Evolutionary conservation across 2,329 filamentous ascomycete species (phyloP), one percentile per base, ranked within the genome.

Genomic region (Aspergillus tanneri): DNA sequence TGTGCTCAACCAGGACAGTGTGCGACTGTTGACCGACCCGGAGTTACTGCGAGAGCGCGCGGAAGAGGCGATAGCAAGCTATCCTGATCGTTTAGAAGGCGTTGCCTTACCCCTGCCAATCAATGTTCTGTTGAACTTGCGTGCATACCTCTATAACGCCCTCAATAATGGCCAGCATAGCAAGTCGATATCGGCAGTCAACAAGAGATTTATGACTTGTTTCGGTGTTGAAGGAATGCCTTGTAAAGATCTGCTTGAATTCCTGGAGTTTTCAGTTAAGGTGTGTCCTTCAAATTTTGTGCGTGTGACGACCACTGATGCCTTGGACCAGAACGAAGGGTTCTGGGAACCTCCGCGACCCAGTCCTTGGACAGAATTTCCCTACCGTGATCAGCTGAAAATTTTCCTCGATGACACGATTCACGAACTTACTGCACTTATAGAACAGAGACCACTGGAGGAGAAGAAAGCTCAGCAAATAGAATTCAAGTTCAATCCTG

Each of bases 171-270:
- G 67, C 5, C 72, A 76, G 38, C 74, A 73, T 25, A 78, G 75
- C 56, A 76, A 77, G 54, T 66, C 72, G 36, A 83, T 87, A 56
- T 77, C 78, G 4, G 70, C 77, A 6, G 66, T 77, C 12, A 87
- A 88, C 60, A 83, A 84, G 61, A 79, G 80, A 47, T 88, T 86
- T 55, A 72, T 81, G 57, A 74, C 81, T 52, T 78, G 78, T 2
- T 85, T 87, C 63, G 84, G 82, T 8, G 69, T 77, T 34, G 81
- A 85, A 35, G 73, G 73, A 27, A 56, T 47, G 30, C 64, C 72
- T 40, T 87, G 83, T 61, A 73, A 76, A 54, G 70, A 74, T 9
- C 62, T 88, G 22, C 69, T 88, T 14, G 70, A 77, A 46, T 77
- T 75, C 37, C 62, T 87, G 25, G 82, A 79, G 2, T 88, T 87